phyloP scores from a whole-genome alignment of 2,329 filamentous ascomycete genomes.

The Fusarium succisae region DNA sequence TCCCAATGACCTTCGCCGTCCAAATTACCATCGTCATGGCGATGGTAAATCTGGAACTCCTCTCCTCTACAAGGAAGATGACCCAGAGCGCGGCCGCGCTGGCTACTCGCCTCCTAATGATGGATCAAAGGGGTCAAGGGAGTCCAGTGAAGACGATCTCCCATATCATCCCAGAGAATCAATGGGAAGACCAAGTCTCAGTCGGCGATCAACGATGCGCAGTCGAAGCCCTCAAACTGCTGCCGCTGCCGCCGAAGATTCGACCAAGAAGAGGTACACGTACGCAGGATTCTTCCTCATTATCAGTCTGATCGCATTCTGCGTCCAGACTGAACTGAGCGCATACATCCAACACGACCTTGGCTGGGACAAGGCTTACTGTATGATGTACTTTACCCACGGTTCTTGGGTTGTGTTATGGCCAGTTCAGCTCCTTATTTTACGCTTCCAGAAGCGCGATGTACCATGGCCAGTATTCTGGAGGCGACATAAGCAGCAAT shows the following conservation, averaged over 20 bases:
- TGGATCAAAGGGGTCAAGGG: constrained; percentile 22
- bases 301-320: constrained; percentile 86
- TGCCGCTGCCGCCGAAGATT: constrained; percentile 47
- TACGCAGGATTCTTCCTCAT: constrained; percentile 86
- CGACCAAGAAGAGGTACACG: constrained; percentile 82
- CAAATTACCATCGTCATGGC: constrained; percentile 56
- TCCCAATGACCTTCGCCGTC: constrained; percentile 53
- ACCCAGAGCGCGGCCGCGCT: constrained; percentile 43
- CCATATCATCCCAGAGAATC: constrained; percentile 42
- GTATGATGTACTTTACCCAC: constrained; percentile 98
- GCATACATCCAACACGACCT: constrained; percentile 93
- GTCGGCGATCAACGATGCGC: constrained; percentile 72
- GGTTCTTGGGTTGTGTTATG: constrained; percentile 92
- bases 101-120: constrained; percentile 22
- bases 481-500: constrained; percentile 66
- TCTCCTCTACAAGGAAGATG: constrained; percentile 51
- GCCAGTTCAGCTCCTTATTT: constrained; percentile 82
- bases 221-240: constrained; percentile 75
- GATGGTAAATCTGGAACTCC: constrained; percentile 58
- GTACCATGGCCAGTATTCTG: constrained; percentile 88
- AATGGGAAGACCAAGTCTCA: constrained; percentile 42
- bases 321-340: constrained; percentile 93
- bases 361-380: constrained; percentile 98
- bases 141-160: constrained; percentile 39
- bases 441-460: constrained; percentile 81